Percentiles rank a stretch among this genome's conserved stretches.
Evolutionary conservation across 495 filamentous ascomycete genomes (phyloP).

Genomic region (Friedmanniomyces endolithicus): DNA sequence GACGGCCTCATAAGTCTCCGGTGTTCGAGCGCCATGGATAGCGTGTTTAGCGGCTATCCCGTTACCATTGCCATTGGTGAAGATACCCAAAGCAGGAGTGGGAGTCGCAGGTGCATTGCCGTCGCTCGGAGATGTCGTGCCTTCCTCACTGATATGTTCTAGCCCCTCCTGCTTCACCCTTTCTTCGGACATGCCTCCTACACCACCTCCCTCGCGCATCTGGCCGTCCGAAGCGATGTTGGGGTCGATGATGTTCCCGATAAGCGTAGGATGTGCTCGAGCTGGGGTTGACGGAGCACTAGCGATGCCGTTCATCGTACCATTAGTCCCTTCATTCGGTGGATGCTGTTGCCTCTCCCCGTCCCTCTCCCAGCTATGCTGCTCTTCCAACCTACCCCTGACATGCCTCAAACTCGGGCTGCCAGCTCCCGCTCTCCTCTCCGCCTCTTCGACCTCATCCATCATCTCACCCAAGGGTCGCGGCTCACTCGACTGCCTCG

Average conservation of each 20-base stretch:
- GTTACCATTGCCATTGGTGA: background rate
- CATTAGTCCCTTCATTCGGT: background rate
- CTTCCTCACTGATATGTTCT: background rate
- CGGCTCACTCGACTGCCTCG: conserved; percentile 8
- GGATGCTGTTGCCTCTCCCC: conserved; percentile 1
- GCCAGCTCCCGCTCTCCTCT: background rate
- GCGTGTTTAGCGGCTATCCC: background rate
- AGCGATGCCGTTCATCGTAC: too few relatives aligned
- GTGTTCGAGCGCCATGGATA: background rate
- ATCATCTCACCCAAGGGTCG: conserved; percentile 17
- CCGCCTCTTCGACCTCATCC: conserved; percentile 10
- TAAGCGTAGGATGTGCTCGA: background rate
- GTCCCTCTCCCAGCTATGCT: background rate
- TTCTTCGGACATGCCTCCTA: background rate
- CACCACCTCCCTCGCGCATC: background rate
- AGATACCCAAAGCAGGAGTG: background rate
- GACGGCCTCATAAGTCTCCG: conserved; percentile 11
- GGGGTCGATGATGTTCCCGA: conserved; percentile 4
- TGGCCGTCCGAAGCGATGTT: conserved; percentile 2
- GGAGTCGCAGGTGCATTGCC: background rate
- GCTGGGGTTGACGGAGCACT: background rate
- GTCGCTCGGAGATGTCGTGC: background rate
- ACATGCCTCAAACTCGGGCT: conserved; percentile 16
- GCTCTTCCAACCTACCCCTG: conserved; percentile 13
- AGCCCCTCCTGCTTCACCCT: background rate